Base-by-base conservation (phyloP, 768 basidiomycete species). In the Dentipellis sp. region DNA sequence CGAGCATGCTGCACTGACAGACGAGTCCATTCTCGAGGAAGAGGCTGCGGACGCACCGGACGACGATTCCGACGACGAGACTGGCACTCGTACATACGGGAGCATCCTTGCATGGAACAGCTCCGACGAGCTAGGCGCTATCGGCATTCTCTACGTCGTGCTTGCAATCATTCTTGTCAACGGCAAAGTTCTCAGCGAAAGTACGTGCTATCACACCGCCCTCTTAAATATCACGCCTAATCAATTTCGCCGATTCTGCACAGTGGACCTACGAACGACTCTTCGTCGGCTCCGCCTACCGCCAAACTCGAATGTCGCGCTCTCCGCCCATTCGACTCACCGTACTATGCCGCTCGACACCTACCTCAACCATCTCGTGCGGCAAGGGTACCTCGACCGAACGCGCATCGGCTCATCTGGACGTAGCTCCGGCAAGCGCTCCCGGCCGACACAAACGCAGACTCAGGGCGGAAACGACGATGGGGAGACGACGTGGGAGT, bases 91-190 rank as follows among this genome's bases (percentile, higher is more conserved):
- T 21, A 74, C 71, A 14, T 80, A 82, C 52, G 90, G 90, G 0
- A 84, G 82, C 54, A 75, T 92, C 61, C 73, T 93, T 48, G 82
- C 85, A 0, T 91, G 88, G 85, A 85, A 79, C 57, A 74, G 71
- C 53, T 66, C 73, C 11, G 83, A 92, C 65, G 78, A 94, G 59
- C 73, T 91, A 1, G 84, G 78, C 1, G 64, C 79, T 2, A 66
- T 88, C 21, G 94, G 93, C 8, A 69, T 97, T 4, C 75, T 94
- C 12, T 87, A 91, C 55, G 81, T 91, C 14, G 77, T 98, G 38
- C 79, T 97, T 10, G 82, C 86, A 0, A 73, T 97, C 21, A 83
- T 98, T 49, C 75, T 98, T n/a, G 87, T 86, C 46, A 84, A 81
- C 60, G 91, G 91, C 47, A 74, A 86, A 10, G 77, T 81, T 12